Evolutionary conservation across 495 filamentous ascomycete genomes (phyloP).

Genomic region (Coniosporium apollinis): DNA sequence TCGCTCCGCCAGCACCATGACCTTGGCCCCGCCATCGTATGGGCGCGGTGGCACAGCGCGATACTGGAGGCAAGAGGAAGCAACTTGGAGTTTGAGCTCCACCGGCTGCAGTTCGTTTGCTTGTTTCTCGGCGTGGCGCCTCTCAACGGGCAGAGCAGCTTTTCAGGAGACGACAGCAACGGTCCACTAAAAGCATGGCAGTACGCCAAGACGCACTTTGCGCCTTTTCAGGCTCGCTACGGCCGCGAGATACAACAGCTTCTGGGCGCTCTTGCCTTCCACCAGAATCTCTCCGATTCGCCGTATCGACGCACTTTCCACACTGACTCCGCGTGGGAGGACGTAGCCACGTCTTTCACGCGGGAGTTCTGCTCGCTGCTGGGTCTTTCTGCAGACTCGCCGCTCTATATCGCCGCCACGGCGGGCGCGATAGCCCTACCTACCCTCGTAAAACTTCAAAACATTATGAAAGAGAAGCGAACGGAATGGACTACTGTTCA

Average conservation of each 20-base stretch:
- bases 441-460: conserved; percentile 62
- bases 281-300: conserved; percentile 44
- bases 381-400: conserved; percentile 71
- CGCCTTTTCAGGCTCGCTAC: conserved; percentile 51
- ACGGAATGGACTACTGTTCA: conserved; percentile 88
- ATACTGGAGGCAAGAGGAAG: conserved; percentile 67
- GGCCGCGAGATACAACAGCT: conserved; percentile 60
- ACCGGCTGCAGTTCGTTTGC: conserved; percentile 71
- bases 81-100: conserved; percentile 89
- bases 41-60: conserved; percentile 54
- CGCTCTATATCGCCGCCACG: conserved; percentile 78
- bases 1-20: conserved; percentile 53
- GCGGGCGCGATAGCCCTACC: conserved; percentile 86
- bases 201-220: conserved; percentile 56
- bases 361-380: conserved; percentile 89
- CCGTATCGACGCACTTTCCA: conserved; percentile 68
- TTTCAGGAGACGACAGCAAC: conserved; percentile 4
- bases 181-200: conserved; percentile 43
- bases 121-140: conserved; percentile 41
- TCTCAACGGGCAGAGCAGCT: conserved; percentile 10
- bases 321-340: conserved; percentile 55
- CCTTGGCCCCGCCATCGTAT: conserved; percentile 66
- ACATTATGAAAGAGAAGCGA: conserved; percentile 66
- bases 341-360: conserved; percentile 70
- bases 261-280: conserved; percentile 57